Base-by-base conservation (phyloP, 2,329 filamentous ascomycete genomes). In the Aspergillus fijiensis region DNA sequence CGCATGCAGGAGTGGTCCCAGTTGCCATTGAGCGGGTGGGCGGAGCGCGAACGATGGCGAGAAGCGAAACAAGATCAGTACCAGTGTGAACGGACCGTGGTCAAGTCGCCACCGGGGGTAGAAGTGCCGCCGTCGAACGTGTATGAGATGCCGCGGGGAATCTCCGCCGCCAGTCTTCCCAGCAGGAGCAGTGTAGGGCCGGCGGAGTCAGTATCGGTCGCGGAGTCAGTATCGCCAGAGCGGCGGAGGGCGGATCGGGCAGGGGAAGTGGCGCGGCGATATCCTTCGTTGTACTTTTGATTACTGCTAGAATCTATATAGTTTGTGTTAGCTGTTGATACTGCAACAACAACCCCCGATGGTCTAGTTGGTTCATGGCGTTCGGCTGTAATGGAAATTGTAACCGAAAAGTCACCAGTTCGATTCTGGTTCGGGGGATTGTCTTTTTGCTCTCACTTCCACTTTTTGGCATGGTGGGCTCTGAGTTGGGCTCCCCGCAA, bases 291-390 rank as follows among this genome's bases (percentile, higher is more conserved):
- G 16, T 45, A 45, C 16, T 51, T 51, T 19, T 51, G 14, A 29
- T 51, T 0, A 10, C 6, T 2, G 7, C 14, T 9, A 6, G 5
- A 16, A 1, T 19, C 39, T 7, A 10, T 45, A 45, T 16, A 1
- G 1, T 2, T 5, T 16, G 12, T 35, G 12, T 5, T 12, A 0
- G 5, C 5, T 3, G 1, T 0, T 2, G 1, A 1, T 9, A 19
- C 1, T 45, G 39, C 39, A 45, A 19, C n/a, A 45, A 45, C 14
- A 19, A 45, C 39, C 39, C 39, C 39, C 39, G 39, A 45, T 45
- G 39, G 39, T 45, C 39, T 45, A 45, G 39, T 45, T 45, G 39
- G 39, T 45, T 45, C 39, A 45, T 45, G 39, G 39, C 39, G 39
- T 45, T 45, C 39, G 39, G 39, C 39, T 45, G 39, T 45, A 45